phyloP scores from a whole-genome alignment of 2,329 filamentous ascomycete genomes.

The Ascochyta lentis region DNA sequence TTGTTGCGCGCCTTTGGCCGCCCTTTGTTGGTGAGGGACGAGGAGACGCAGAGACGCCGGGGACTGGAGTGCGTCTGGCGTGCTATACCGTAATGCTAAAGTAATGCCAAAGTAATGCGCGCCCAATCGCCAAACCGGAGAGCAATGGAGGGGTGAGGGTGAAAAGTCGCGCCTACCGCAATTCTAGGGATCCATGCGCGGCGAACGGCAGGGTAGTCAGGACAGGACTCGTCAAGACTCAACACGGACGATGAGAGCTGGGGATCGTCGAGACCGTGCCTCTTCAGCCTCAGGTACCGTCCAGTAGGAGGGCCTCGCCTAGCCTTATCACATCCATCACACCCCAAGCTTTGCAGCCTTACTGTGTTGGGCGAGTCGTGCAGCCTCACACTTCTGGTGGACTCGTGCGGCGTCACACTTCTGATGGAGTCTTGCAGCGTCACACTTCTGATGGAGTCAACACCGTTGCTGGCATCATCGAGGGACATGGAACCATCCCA shows the following conservation, averaged over 20 bases:
- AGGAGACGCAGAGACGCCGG: constrained; percentile 25
- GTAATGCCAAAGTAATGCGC: not conserved
- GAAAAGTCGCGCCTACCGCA: constrained; percentile 15
- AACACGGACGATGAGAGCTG: constrained; percentile 11
- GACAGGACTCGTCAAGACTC: no score
- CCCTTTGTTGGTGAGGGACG: constrained; percentile 27
- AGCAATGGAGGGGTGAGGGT: constrained; percentile 1
- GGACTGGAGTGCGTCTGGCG: not conserved
- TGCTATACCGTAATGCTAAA: no score
- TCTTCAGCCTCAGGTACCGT: constrained; percentile 15
- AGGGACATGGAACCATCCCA: constrained; percentile 6
- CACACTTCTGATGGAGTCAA: not conserved
- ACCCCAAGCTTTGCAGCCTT: constrained; percentile 1
- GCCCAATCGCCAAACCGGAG: not conserved
- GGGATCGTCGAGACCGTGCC: constrained; percentile 11
- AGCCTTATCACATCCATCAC: constrained; percentile 11
- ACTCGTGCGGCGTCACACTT: constrained; percentile 1
- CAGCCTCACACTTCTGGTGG: not conserved
- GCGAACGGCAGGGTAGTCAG: not conserved
- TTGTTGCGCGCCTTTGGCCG: not conserved
- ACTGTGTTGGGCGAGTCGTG: not conserved
- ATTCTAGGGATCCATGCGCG: constrained; percentile 13
- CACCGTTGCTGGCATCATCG: not conserved
- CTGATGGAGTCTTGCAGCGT: not conserved
- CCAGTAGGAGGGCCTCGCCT: constrained; percentile 10